phyloP scores from a whole-genome alignment of 2,329 filamentous ascomycete genomes.

The Aspergillus japonicus region DNA sequence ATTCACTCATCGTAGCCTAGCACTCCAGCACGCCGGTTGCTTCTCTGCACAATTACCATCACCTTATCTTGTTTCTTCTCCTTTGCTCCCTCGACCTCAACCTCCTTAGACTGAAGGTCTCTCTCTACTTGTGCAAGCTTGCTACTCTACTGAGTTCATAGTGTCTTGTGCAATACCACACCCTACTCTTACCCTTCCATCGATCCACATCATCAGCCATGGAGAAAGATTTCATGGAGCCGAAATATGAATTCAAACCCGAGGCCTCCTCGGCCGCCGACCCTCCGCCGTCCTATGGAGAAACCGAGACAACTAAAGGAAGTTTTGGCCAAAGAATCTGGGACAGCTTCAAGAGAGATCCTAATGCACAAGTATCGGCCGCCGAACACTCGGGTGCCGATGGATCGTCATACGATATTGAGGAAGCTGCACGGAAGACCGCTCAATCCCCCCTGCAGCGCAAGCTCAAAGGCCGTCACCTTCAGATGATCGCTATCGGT shows the following conservation, averaged over 20 bases:
- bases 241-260: slow-evolving; percentile 22
- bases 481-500: slow-evolving; percentile 98
- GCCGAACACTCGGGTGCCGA: slow-evolving; percentile 47
- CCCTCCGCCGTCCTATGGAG: slow-evolving; percentile 31
- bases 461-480: slow-evolving; percentile 76
- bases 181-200: neutral
- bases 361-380: slow-evolving; percentile 39
- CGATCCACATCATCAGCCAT: slow-evolving; percentile 16
- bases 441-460: slow-evolving; percentile 73
- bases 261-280: slow-evolving; percentile 25
- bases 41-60: neutral
- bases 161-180: neutral
- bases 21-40: neutral
- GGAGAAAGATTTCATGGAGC: slow-evolving; percentile 31
- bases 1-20: neutral
- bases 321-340: slow-evolving; percentile 31
- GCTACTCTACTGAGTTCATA: neutral
- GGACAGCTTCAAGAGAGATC: slow-evolving; percentile 48
- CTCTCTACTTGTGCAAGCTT: neutral
- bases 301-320: slow-evolving; percentile 24
- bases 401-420: slow-evolving; percentile 61
- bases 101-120: neutral
- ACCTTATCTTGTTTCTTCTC: neutral
- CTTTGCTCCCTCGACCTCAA: neutral
- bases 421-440: slow-evolving; percentile 61